Evolutionary conservation across 257 asterid species (phyloP).

Genomic region (Linderniella brevidens): DNA sequence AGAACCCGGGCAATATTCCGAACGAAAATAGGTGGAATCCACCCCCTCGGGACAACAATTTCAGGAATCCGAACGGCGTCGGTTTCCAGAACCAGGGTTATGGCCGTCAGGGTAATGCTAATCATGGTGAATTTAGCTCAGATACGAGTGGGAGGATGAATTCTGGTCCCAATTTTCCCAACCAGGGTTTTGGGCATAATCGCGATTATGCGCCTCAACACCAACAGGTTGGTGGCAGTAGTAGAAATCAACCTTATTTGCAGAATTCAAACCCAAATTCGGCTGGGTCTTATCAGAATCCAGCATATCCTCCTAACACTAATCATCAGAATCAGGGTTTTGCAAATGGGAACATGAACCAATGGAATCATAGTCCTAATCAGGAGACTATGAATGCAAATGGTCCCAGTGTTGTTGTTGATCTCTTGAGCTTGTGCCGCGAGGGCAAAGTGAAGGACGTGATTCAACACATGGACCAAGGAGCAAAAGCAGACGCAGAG

Average conservation of each 20-base stretch:
- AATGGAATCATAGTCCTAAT: no score
- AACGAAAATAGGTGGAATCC: conserved; percentile 19
- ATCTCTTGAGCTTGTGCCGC: conserved; percentile 42
- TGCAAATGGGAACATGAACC: conserved; percentile 12
- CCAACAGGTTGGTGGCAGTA: conserved; percentile 16
- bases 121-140: conserved; percentile 17
- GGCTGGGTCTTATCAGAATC: conserved; percentile 24
- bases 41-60: conserved; percentile 14
- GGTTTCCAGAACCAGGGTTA: not conserved
- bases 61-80: not conserved
- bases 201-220: conserved; percentile 20
- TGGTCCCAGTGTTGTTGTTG: conserved; percentile 18
- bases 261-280: conserved; percentile 15
- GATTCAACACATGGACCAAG: conserved; percentile 65
- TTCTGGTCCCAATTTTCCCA: conserved; percentile 18
- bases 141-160: conserved; percentile 15
- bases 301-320: conserved; percentile 16
- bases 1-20: no score
- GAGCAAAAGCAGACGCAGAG: conserved; percentile 40
- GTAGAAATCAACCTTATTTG: conserved; percentile 24
- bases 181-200: conserved; percentile 23
- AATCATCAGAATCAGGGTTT: conserved; percentile 17
- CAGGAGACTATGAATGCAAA: conserved; percentile 13
- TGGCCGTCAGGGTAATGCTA: conserved; percentile 1
- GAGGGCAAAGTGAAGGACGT: conserved; percentile 77